phyloP scores from a whole-genome alignment of 1,139 yeast species.

The Geotrichum klebahnii region DNA sequence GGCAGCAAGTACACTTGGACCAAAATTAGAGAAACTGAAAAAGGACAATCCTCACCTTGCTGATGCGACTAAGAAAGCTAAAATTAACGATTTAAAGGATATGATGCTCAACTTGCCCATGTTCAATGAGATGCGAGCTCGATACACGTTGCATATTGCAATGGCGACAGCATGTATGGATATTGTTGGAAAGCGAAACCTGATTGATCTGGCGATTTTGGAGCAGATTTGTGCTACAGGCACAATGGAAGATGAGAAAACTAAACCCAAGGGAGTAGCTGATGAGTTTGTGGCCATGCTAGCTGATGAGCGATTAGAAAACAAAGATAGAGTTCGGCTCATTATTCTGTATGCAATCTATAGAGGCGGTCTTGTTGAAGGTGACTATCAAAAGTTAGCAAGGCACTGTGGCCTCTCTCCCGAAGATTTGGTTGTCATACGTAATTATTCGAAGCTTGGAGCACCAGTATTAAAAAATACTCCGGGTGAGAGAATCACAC shows the following conservation, averaged over 20 bases:
- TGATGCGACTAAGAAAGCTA: conserved; percentile 33
- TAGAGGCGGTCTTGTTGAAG: conserved; percentile 76
- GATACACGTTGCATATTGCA: conserved; percentile 40
- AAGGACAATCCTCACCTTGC: conserved; percentile 60
- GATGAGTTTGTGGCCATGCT: conserved; percentile 61
- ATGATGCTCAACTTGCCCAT: conserved; percentile 45
- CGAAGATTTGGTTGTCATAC: conserved; percentile 59
- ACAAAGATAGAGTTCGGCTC: conserved; percentile 68
- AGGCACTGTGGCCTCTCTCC: conserved; percentile 63
- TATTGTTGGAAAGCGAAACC: conserved; percentile 33
- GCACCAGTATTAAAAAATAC: conserved; percentile 55
- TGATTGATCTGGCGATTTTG: conserved; percentile 37
- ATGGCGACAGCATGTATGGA: conserved; percentile 44
- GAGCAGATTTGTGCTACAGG: conserved; percentile 75
- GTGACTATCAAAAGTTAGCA: conserved; percentile 68
- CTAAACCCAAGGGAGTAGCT: conserved; percentile 56
- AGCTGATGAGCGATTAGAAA: conserved; percentile 47
- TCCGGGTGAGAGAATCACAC: conserved; percentile 35
- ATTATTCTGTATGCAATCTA: conserved; percentile 74
- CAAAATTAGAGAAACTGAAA: conserved; percentile 62
- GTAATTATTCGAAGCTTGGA: conserved; percentile 64
- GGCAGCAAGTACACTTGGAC: conserved; percentile 60
- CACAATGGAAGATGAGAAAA: conserved; percentile 61
- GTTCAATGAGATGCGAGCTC: conserved; percentile 40
- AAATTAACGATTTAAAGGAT: conserved; percentile 41